Percentiles rank a stretch among this genome's conserved stretches.
These are phyloP conservation scores for Aspergillus brunneoviolaceus DNA, from an alignment of 2,329 filamentous ascomycete genomes.

Conservation along the genomic window DNA sequence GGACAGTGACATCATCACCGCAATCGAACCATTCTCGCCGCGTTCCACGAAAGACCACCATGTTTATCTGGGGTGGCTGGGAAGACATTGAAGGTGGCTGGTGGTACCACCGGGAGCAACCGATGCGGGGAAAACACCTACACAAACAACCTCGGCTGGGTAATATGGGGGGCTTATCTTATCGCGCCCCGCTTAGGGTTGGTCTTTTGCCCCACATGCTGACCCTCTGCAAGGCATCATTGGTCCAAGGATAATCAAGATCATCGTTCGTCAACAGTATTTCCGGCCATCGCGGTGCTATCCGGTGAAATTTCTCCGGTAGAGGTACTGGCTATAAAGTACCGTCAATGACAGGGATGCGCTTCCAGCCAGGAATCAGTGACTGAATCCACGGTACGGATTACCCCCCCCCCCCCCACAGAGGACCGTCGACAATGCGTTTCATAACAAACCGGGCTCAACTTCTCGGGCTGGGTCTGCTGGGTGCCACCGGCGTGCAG, in stretches of 20 bases:
- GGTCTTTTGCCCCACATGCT: no score
- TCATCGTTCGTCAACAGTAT: neutral
- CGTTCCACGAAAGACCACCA: no score
- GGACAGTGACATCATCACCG: no score
- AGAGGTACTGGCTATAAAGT: no score
- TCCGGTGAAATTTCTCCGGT: neutral
- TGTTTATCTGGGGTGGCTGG: no score
- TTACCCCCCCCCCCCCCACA: neutral
- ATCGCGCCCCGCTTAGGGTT: neutral
- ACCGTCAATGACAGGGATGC: no score
- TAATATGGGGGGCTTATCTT: neutral
- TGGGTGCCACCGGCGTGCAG: constrained; percentile 2
- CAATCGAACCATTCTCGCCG: no score
- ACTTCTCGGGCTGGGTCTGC: neutral
- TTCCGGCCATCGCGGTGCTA: neutral
- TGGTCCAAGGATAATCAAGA: neutral
- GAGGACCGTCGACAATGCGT: neutral
- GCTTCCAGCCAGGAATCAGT: no score
- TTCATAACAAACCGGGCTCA: neutral
- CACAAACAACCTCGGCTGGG: neutral
- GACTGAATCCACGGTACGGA: no score
- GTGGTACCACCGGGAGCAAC: neutral
- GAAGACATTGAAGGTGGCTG: no score
- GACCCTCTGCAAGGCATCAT: no score
- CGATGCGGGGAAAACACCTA: neutral